Evolutionary conservation across 1,139 yeast genomes (phyloP), one percentile per base, ranked within the genome.

Genomic region (Diutina ranongensis): DNA sequence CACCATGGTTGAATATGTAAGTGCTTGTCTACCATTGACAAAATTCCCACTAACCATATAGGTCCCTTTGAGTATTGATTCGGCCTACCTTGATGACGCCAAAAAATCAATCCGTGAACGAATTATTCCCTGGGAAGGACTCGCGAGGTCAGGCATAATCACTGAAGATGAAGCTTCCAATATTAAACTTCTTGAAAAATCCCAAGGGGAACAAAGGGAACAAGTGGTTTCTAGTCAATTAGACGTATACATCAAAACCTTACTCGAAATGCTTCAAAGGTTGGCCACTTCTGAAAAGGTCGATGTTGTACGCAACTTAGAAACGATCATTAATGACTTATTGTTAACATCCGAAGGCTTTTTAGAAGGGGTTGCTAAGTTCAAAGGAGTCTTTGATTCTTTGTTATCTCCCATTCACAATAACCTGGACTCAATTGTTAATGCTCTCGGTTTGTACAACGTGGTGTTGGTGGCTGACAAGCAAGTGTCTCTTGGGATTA

Each of bases 81-180:
- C 85, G 61, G 73, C 73, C 45, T 80, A 78, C 57, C 70, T 86
- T 56, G 81, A 80, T 52, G 95, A 87, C 55, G 76, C 84, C 51
- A 78, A 86, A 56, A 72, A 76, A 55, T 80, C 80, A 52, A 80
- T 86, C 54, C 74, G 94, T 55, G 83, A 85, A 50, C 76, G 94
- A 53, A 83, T 94, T 32, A 78, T 89, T 49, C 94, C 95, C 22
- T 89, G 97, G 97, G 94, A 85, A 58, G 95, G 95, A 8, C 79
- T 83, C 56, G 80, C 86, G 18, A 74, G 95, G 50, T 82, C 94
- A 12, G 80, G 78, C 45, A 76, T 81, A 45, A 71, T 89, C 44
- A 64, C 79, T 19, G 72, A 72, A 46, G 80, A 76, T 49, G 88
- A 84, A 57, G 87, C 87, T 16, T 72, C 74, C 50, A 67, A 74